Conservation (phyloP, 345 rosid genomes). For the Pseudoturritis turrita region DNA sequence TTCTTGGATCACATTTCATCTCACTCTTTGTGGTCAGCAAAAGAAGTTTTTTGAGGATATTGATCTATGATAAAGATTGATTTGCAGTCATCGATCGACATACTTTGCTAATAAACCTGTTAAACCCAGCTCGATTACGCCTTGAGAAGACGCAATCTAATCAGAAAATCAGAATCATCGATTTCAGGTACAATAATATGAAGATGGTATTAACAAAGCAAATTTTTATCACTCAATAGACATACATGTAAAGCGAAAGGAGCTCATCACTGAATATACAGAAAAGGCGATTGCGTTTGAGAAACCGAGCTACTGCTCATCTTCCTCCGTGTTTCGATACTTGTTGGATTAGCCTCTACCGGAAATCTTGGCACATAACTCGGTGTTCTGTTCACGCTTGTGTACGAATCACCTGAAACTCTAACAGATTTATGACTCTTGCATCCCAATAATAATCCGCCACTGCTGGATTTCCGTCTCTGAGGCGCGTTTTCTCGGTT, state of each 20-base stretch:
- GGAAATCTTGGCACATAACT: slow-evolving; percentile 41
- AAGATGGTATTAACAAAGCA: slow-evolving; percentile 12
- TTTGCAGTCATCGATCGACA: not conserved
- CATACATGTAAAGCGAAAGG: slow-evolving; percentile 15
- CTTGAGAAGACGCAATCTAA: not conserved
- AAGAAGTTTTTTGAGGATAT: not conserved
- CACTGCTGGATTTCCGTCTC: slow-evolving; percentile 38
- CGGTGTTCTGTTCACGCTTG: slow-evolving; percentile 32
- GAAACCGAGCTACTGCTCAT: slow-evolving; percentile 35
- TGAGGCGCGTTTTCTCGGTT: slow-evolving; percentile 13
- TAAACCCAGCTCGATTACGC: not conserved
- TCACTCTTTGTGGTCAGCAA: not conserved
- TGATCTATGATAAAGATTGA: not conserved
- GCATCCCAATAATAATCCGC: slow-evolving; percentile 57
- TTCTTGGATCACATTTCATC: slow-evolving; percentile 21
- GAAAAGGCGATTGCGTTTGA: slow-evolving; percentile 33
- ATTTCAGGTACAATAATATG: not conserved
- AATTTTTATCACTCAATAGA: not conserved
- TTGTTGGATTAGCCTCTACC: slow-evolving; percentile 37
- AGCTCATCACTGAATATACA: slow-evolving; percentile 36
- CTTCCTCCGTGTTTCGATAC: slow-evolving; percentile 31
- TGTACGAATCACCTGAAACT: slow-evolving; percentile 55
- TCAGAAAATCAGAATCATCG: not conserved
- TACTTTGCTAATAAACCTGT: not conserved
- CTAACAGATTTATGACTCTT: slow-evolving; percentile 63